A percentile compares a stretch with the other conserved stretches of the same genome.
Evolutionary conservation across 371 early-diverging fungal genomes (phyloP).

Genomic region (Thermomucor indicae-seudaticae): DNA sequence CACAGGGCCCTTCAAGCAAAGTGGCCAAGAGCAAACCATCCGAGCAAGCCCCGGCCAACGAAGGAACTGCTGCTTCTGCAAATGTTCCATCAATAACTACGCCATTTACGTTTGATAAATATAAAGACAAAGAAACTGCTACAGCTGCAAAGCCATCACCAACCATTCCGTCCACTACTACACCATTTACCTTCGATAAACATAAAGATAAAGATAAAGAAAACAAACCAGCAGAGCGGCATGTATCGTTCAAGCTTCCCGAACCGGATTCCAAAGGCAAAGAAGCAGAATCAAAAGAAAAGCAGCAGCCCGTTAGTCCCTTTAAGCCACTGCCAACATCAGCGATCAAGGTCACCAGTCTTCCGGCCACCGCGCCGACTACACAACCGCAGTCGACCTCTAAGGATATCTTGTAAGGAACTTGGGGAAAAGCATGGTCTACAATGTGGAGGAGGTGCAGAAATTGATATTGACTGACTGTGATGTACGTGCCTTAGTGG

Average conservation of each 20-base stretch:
- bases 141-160: too few relatives aligned
- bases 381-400: slow-evolving; percentile 3
- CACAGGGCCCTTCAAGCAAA: too few relatives aligned
- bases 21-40: too few relatives aligned
- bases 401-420: slow-evolving; percentile 9
- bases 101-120: too few relatives aligned
- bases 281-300: neutral
- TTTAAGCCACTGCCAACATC: slow-evolving; percentile 2
- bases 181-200: neutral
- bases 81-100: too few relatives aligned
- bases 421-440: too few relatives aligned
- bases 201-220: neutral
- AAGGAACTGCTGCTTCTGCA: too few relatives aligned
- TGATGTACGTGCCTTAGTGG: slow-evolving; percentile 2
- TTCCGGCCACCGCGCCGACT: neutral
- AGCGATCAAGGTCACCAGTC: slow-evolving; percentile 4
- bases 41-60: too few relatives aligned
- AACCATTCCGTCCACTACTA: too few relatives aligned
- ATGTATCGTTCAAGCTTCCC: neutral
- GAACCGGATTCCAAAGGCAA: too few relatives aligned
- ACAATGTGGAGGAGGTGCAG: too few relatives aligned
- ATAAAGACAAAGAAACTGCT: too few relatives aligned
- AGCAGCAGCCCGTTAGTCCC: slow-evolving; percentile 1
- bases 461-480: neutral
- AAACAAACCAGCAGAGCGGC: neutral